Evolutionary conservation across 1,284 basidiomycete genomes (phyloP), one percentile per base, ranked within the genome.

Genomic region (Cryptococcus sp.): DNA sequence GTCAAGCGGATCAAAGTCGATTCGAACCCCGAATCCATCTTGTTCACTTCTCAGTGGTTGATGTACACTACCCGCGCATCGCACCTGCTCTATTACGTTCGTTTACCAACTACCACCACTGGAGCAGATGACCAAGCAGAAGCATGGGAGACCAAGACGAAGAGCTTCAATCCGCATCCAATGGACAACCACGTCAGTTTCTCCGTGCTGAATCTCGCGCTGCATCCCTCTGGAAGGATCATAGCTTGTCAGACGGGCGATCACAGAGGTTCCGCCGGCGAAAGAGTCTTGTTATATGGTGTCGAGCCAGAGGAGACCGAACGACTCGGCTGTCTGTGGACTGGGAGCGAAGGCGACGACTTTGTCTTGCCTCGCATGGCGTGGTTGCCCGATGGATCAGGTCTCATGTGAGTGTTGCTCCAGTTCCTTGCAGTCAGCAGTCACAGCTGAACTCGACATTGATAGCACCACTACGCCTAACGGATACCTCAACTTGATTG

Each of bases 191-290:
- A 78, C 55, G 66, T 78, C 42, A 76, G 73, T 20, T 80, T 80
- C 83, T 89, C 61, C 83, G 89, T 72, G 74, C 90, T 81, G 85
- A 90, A 81, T 62, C 58, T 80, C 55, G 72, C 74, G 0, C 52
- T 79, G 2, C 76, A 80, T 57, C 79, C 79, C 0, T 68, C 66
- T 1, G 73, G 73, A 0, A 66, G 66, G 39, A 57, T 78, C n/a
- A 54, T 80, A 3, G 77, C 76, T 7, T 76, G 75, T 50, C 71
- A 76, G 52, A 79, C 78, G 10, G 78, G 78, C 6, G 78, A 80
- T 66, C 77, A 78, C 53, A 64, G 72, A 6, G 74, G 75, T 1
- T 61, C 62, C 5, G 61, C 68, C 2, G 73, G 72, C 1, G 76
- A 75, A 43, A 61, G 73, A 41, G 66, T 76, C 15, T 50, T 75